A percentile compares a stretch with the other conserved stretches of the same genome.
Conservation (phyloP, 2,329 filamentous ascomycete species). For the Ophiostoma sp. region DNA sequence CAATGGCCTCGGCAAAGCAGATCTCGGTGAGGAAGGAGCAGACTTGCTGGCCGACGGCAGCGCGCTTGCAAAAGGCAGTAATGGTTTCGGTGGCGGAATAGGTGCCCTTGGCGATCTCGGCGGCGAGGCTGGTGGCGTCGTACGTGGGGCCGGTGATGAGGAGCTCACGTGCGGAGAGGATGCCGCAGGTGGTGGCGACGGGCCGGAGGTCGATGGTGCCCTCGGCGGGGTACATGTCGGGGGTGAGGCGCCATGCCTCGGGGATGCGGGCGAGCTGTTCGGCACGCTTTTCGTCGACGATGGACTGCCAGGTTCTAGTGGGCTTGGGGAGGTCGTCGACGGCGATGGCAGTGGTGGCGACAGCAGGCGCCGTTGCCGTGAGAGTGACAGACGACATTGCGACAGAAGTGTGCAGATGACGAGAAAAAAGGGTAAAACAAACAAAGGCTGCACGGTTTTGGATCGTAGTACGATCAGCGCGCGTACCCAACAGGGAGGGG, state of each 20-base stretch:
- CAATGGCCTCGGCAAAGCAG: slow-evolving; percentile 34
- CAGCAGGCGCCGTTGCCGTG: slow-evolving; percentile 13
- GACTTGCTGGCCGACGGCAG: slow-evolving; percentile 29
- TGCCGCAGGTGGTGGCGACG: slow-evolving; percentile 19
- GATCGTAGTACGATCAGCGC: no score
- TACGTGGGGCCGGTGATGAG: slow-evolving; percentile 18
- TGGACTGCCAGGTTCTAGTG: slow-evolving; percentile 19
- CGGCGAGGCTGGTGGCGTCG: slow-evolving; percentile 6
- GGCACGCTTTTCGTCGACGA: slow-evolving; percentile 20
- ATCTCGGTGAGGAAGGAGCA: slow-evolving; percentile 44
- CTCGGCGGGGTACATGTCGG: slow-evolving; percentile 18
- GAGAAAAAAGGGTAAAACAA: no score
- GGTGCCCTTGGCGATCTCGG: slow-evolving; percentile 26
- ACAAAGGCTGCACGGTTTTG: no score
- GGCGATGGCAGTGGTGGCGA: neutral
- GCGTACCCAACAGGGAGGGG: no score
- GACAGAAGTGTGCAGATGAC: no score
- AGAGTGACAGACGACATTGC: neutral
- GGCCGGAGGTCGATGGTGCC: slow-evolving; percentile 22
- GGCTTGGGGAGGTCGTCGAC: slow-evolving; percentile 5
- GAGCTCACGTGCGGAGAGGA: slow-evolving; percentile 13
- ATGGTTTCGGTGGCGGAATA: slow-evolving; percentile 26
- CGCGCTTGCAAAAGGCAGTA: slow-evolving; percentile 25
- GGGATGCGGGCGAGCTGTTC: slow-evolving; percentile 26
- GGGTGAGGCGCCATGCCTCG: slow-evolving; percentile 20